A percentile compares a stretch with the other conserved stretches of the same genome.
These are phyloP conservation scores for Martensiomyces pterosporus DNA, from an alignment of 192 early-diverging fungal genomes.

Conservation along the genomic window DNA sequence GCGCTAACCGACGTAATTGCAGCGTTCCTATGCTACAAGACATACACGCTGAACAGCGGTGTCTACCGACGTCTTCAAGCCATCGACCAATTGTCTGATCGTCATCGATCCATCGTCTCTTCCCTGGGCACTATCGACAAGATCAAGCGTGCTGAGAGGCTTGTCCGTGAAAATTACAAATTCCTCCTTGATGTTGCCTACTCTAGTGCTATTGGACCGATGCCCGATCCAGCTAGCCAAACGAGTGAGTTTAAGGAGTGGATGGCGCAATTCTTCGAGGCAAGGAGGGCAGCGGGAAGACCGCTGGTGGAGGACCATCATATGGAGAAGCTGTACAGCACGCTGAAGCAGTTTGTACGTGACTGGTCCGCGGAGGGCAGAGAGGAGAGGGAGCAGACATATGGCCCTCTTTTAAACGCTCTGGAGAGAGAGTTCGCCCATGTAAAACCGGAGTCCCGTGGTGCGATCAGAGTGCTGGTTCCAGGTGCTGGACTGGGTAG, in stretches of 20 bases:
- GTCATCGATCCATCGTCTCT: slow-evolving; percentile 52
- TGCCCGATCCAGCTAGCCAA: slow-evolving; percentile 11
- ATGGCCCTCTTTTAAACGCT: slow-evolving; percentile 72
- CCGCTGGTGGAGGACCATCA: slow-evolving; percentile 59
- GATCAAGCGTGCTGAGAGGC: slow-evolving; percentile 57
- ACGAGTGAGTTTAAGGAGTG: slow-evolving; percentile 18
- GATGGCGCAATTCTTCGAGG: slow-evolving; percentile 18
- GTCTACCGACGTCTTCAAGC: slow-evolving; percentile 59
- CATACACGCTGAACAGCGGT: slow-evolving; percentile 55
- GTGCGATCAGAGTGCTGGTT: slow-evolving; percentile 68
- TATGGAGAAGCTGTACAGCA: slow-evolving; percentile 87
- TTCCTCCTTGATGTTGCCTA: slow-evolving; percentile 47
- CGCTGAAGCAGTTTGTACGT: slow-evolving; percentile 89
- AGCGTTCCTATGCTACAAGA: slow-evolving; percentile 62
- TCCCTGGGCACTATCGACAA: slow-evolving; percentile 59
- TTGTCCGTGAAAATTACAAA: slow-evolving; percentile 56
- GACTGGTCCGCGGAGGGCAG: slow-evolving; percentile 90
- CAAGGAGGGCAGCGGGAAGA: slow-evolving; percentile 16
- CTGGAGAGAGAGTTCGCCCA: slow-evolving; percentile 58
- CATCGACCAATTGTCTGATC: slow-evolving; percentile 58
- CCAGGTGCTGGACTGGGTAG: slow-evolving; percentile 97
- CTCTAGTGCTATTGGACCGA: slow-evolving; percentile 23
- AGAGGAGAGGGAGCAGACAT: slow-evolving; percentile 72
- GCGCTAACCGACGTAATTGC: slow-evolving; percentile 38
- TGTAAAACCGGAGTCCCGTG: slow-evolving; percentile 41